Evolutionary conservation across 257 asterid species (phyloP), one percentile per base, ranked within the genome.

Genomic region (Solanum lignicaule): DNA sequence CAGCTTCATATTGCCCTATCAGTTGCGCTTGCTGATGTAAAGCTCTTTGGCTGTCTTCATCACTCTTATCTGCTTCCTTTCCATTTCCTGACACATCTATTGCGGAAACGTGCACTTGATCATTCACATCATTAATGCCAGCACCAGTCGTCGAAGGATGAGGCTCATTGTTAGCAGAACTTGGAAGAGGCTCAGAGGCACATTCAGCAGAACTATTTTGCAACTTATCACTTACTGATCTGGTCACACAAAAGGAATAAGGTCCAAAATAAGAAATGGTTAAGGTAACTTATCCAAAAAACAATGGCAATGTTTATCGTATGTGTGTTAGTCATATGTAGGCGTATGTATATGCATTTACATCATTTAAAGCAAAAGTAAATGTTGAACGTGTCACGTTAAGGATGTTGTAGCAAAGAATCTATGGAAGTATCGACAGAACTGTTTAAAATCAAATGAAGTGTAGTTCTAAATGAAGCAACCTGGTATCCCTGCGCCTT

Each of bases 401-500:
- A 79, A 8, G 66, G 35, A 33, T 43, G 35, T 79, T 79, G 38
- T n/a, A 86, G 71, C 69, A 87, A 58, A 79, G 8, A 20, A 23
- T 65, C 31, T 25, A 81, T 66, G 33, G 55, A n/a, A 84, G 83
- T n/a, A 31, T 41, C 15, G 48, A 43, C 35, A 48, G 83, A 84
- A 78, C n/a, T 14, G 33, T 76, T 79, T 79, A 25, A 8, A 25
- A 23, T 41, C 38, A 79, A 25, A 43, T 43, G 25, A 79, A 46
- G 65, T 43, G 65, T 41, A 79, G 5, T 16, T 66, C 71, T 23
- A 87, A 79, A 86, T 4, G 92, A 88, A 88, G 87, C 76, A 74
- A 97, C 98, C 99, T 91, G 41, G 90, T 86, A 73, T 97, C 96
- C 89, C 93, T 89, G 93, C 91, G 96, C 88, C 94, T 91, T 93